These are phyloP conservation scores for Centella asiatica DNA, from an alignment of 129 eudicot species.

Conservation along the genomic window DNA sequence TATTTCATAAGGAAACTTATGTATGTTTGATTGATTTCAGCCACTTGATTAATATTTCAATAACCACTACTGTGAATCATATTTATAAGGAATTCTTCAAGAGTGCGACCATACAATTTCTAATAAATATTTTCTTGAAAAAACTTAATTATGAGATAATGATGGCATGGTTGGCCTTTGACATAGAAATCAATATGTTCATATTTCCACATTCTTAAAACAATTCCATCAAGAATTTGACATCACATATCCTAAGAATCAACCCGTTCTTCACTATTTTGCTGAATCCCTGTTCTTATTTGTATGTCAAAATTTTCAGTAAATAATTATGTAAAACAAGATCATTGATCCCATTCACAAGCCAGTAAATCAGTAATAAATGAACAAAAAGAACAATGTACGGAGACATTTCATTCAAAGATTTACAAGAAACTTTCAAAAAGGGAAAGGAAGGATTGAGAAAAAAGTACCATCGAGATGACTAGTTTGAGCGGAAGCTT, in stretches of 20 bases:
- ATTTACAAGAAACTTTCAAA: not conserved
- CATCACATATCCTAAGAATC: not conserved
- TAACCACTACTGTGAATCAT: not conserved
- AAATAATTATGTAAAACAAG: not conserved
- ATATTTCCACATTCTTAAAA: not conserved
- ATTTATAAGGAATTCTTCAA: not conserved
- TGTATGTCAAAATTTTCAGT: too few relatives aligned
- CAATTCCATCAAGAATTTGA: not conserved
- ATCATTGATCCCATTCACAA: not conserved
- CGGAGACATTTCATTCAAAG: not conserved
- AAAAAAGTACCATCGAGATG: conserved; percentile 40
- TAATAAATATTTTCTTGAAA: too few relatives aligned
- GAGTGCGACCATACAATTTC: not conserved
- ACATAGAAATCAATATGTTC: not conserved
- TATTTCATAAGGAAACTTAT: too few relatives aligned
- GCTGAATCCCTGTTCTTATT: too few relatives aligned
- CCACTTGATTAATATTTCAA: not conserved
- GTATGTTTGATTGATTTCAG: not conserved
- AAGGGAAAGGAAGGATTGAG: not conserved
- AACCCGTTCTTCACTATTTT: not conserved
- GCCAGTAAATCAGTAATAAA: not conserved
- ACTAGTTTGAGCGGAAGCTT: conserved; percentile 43
- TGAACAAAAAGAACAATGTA: not conserved
- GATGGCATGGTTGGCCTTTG: too few relatives aligned
- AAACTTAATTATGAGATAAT: too few relatives aligned